Evolutionary conservation across 106 monocot species (phyloP).

Genomic region (Acorus calamus): DNA sequence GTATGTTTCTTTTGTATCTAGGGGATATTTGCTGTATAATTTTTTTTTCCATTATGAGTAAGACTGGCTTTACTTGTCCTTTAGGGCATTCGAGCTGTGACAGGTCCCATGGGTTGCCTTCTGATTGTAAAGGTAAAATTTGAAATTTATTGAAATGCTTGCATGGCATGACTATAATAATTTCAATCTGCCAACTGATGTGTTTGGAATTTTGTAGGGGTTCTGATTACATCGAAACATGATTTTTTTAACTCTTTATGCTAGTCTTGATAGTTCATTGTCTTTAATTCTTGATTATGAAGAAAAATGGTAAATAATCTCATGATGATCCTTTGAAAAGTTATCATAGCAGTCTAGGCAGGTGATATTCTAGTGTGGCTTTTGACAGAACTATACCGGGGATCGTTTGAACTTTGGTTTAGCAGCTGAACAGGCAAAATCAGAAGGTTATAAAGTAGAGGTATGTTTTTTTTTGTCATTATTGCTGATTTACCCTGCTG

Average conservation of each 20-base stretch:
- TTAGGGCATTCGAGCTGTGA: slow-evolving; percentile 93
- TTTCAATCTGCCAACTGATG: too few relatives aligned
- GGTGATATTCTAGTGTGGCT: not conserved
- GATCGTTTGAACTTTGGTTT: slow-evolving; percentile 95
- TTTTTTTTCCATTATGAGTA: slow-evolving; percentile 9
- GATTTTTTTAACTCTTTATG: not conserved
- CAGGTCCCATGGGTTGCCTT: slow-evolving; percentile 91
- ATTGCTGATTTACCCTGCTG: not conserved
- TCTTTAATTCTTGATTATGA: not conserved
- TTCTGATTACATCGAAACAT: not conserved
- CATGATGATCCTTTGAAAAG: too few relatives aligned
- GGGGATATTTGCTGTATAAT: not conserved
- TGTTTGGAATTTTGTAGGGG: too few relatives aligned
- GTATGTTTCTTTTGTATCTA: slow-evolving; percentile 29
- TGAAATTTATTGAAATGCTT: too few relatives aligned
- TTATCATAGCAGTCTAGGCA: too few relatives aligned
- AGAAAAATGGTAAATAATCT: too few relatives aligned
- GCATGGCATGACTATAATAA: too few relatives aligned
- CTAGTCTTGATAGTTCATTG: slow-evolving; percentile 4
- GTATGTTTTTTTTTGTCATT: slow-evolving; percentile 15
- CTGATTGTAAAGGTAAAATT: slow-evolving; percentile 68
- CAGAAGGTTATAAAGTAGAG: slow-evolving; percentile 93
- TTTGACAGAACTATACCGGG: slow-evolving; percentile 84
- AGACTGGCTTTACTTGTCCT: slow-evolving; percentile 1
- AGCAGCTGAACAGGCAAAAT: slow-evolving; percentile 96